phyloP scores from a whole-genome alignment of 176 grass and related monocot genomes.

The Saccharum officinarum region DNA sequence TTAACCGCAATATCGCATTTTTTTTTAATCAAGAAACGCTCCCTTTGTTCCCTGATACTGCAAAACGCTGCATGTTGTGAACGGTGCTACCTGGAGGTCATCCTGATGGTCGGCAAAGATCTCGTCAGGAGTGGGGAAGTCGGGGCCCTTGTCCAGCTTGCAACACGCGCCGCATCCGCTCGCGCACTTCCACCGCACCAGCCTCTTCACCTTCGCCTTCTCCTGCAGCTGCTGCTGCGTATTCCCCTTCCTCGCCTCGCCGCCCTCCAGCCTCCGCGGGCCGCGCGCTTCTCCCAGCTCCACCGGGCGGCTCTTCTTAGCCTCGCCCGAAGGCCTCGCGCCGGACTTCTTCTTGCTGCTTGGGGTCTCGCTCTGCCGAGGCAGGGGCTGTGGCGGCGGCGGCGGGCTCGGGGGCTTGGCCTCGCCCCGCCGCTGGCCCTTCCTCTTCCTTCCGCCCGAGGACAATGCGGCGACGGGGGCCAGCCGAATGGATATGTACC shows the following conservation, averaged over 20 bases:
- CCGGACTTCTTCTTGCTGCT: conserved; percentile 32
- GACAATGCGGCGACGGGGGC: conserved; percentile 11
- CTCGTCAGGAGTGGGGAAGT: conserved; percentile 63
- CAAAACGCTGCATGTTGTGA: not conserved
- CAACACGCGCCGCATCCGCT: conserved; percentile 82
- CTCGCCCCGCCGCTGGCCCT: conserved; percentile 39
- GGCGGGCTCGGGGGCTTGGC: conserved; percentile 9
- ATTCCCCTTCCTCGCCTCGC: not conserved
- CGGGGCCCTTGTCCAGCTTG: conserved; percentile 80
- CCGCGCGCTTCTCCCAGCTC: not conserved
- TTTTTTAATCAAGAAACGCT: not conserved
- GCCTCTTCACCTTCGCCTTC: conserved; percentile 39
- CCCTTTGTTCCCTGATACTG: not conserved
- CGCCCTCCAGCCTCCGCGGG: not conserved
- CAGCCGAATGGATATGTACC: conserved; percentile 3
- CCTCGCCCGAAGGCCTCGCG: not conserved
- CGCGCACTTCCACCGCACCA: conserved; percentile 62
- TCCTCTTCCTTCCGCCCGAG: conserved; percentile 40
- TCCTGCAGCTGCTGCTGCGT: not conserved
- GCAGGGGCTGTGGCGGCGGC: not conserved
- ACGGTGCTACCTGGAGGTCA: conserved; percentile 48
- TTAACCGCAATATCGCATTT: not conserved
- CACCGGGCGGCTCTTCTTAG: not conserved
- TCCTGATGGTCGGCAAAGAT: conserved; percentile 59
- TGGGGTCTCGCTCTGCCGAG: conserved; percentile 2